These are phyloP conservation scores for Coleophoma crateriformis DNA, from an alignment of 2,329 filamentous ascomycete species.

Conservation along the genomic window DNA sequence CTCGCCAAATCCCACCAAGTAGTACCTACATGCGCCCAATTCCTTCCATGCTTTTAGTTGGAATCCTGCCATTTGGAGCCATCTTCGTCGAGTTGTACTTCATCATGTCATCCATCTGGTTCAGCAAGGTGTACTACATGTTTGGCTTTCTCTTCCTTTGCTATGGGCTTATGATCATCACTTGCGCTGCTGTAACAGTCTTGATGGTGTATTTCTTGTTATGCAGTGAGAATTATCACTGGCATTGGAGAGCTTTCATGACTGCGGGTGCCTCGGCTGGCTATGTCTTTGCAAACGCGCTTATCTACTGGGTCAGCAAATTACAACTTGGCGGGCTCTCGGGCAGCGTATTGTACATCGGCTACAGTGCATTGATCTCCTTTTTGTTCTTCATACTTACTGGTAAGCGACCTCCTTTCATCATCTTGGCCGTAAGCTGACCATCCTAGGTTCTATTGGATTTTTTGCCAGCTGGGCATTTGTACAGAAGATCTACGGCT, in stretches of 20 bases:
- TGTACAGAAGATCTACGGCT: constrained; percentile 86
- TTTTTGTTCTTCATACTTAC: constrained; percentile 92
- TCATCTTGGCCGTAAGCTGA: constrained; percentile 10
- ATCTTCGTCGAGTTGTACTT: constrained; percentile 99
- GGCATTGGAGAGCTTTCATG: constrained; percentile 95
- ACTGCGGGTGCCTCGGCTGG: constrained; percentile 84
- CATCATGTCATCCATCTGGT: constrained; percentile 99
- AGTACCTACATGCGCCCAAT: constrained; percentile 79
- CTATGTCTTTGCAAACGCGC: constrained; percentile 87
- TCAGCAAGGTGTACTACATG: constrained; percentile 99
- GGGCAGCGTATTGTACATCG: constrained; percentile 85
- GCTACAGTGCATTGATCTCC: constrained; percentile 84
- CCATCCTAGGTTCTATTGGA: constrained; percentile 74
- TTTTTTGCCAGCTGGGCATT: constrained; percentile 96
- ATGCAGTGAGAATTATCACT: constrained; percentile 95
- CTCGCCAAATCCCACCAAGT: constrained; percentile 85
- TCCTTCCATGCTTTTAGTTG: constrained; percentile 87
- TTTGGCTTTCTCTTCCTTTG: constrained; percentile 98
- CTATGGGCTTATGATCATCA: constrained; percentile 96
- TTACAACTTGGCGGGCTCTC: constrained; percentile 80
- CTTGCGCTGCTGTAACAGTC: constrained; percentile 85
- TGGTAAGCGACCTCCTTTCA: constrained; percentile 50
- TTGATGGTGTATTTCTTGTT: constrained; percentile 95
- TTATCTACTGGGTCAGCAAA: constrained; percentile 87
- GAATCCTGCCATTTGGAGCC: constrained; percentile 88